Evolutionary conservation across 495 filamentous ascomycete species (phyloP).

Genomic region (Viridothelium virens): DNA sequence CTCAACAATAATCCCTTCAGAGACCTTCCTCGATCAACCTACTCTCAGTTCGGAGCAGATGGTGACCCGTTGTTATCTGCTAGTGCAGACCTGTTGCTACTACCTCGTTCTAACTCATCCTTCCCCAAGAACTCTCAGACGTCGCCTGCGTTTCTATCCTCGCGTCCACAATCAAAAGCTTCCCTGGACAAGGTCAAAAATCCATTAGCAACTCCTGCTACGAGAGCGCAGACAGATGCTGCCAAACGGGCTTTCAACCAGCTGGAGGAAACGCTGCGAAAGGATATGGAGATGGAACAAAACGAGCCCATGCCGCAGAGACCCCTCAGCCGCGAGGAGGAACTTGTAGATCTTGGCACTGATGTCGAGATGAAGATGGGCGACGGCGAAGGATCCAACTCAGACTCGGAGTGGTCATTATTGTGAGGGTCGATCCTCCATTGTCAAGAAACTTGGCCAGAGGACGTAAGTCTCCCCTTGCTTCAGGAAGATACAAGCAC

Average conservation of each 20-base stretch:
- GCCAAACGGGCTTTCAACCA: background rate
- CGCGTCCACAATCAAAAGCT: background rate
- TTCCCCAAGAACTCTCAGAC: background rate
- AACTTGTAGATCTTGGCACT: background rate
- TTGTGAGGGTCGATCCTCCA: background rate
- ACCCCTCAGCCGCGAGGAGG: background rate
- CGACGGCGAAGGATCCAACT: background rate
- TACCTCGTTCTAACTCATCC: background rate
- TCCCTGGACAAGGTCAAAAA: background rate
- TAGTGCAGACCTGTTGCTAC: background rate
- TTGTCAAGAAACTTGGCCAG: background rate
- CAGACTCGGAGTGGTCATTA: background rate
- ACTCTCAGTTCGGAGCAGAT: too few relatives aligned
- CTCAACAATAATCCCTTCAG: too few relatives aligned
- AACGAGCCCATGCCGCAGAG: background rate
- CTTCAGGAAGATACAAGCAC: too few relatives aligned
- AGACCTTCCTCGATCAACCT: too few relatives aligned
- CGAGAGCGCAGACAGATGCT: background rate
- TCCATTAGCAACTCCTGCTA: background rate
- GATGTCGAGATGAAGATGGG: background rate
- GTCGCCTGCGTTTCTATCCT: background rate
- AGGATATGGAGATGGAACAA: background rate
- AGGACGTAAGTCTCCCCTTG: background rate
- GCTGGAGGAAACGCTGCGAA: background rate
- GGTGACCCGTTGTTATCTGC: too few relatives aligned